Percentiles rank a stretch among this genome's conserved stretches.
These are phyloP conservation scores for Chimonanthus salicifolius DNA, from an alignment of 164 flowering plant species.

Conservation along the genomic window DNA sequence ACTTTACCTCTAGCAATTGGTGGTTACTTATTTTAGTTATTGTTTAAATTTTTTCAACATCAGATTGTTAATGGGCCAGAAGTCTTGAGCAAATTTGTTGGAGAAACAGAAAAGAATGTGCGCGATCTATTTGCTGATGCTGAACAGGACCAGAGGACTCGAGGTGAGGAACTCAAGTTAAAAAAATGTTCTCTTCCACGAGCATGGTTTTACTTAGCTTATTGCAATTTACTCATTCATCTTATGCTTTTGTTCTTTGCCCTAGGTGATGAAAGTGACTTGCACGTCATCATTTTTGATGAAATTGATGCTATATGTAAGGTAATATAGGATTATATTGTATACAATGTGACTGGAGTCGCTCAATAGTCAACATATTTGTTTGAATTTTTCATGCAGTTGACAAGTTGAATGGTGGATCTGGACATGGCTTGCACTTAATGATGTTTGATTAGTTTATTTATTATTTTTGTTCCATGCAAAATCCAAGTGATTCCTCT, in stretches of 20 bases:
- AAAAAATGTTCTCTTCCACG: not conserved
- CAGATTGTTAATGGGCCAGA: conserved; percentile 79
- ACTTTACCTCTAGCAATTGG: not conserved
- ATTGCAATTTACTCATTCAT: not conserved
- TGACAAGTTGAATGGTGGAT: not conserved
- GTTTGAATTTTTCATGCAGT: not conserved
- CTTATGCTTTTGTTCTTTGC: conserved; percentile 8
- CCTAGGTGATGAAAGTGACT: conserved; percentile 69
- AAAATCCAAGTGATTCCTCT: not conserved
- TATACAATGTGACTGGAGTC: too few species aligned
- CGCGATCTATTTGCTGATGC: conserved; percentile 76
- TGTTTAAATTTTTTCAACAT: not conserved
- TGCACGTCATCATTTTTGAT: conserved; percentile 78
- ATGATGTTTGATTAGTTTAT: too few species aligned
- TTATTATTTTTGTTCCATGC: too few species aligned
- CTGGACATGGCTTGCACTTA: not conserved
- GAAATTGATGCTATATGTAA: conserved; percentile 82
- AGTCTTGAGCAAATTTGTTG: conserved; percentile 67
- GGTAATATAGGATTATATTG: conserved; percentile 24
- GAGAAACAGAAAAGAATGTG: conserved; percentile 72
- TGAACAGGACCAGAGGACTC: conserved; percentile 55
- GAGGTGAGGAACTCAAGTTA: conserved; percentile 24
- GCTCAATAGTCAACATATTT: not conserved
- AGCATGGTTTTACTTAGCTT: not conserved
- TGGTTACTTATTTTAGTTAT: not conserved